These are phyloP conservation scores for Globisporangium cederbergense DNA, from an alignment of 352 stramenopile genomes.

Conservation along the genomic window DNA sequence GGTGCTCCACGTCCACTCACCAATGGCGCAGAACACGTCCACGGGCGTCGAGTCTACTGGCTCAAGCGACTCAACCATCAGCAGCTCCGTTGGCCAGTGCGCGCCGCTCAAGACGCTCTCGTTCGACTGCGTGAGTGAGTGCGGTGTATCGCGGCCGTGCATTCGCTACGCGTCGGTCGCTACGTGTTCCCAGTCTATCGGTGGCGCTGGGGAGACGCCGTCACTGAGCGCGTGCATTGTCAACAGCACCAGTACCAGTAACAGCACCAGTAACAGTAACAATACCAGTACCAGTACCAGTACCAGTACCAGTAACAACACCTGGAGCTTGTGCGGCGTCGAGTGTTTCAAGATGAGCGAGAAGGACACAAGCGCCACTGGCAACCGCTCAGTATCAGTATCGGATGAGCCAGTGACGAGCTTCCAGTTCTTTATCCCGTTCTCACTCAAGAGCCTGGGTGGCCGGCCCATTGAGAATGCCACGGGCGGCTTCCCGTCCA, in stretches of 20 bases:
- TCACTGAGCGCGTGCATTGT: slow-evolving; percentile 10
- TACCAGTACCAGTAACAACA: neutral
- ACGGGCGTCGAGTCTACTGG: neutral
- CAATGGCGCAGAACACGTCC: neutral
- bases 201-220: slow-evolving; percentile 6
- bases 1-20: neutral
- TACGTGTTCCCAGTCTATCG: neutral
- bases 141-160: slow-evolving; percentile 3
- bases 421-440: slow-evolving; percentile 19
- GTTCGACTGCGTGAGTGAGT: slow-evolving; percentile 12
- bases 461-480: slow-evolving; percentile 9
- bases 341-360: slow-evolving; percentile 17
- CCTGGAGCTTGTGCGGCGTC: slow-evolving; percentile 4
- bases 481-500: slow-evolving; percentile 8
- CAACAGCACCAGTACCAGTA: neutral
- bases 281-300: neutral
- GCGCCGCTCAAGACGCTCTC: slow-evolving; percentile 15
- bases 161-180: slow-evolving; percentile 14
- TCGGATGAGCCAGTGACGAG: neutral
- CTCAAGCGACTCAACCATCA: neutral
- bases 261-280: neutral
- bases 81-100: slow-evolving; percentile 2
- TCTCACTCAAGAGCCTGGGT: slow-evolving; percentile 9
- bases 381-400: neutral
- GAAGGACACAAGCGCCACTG: neutral